phyloP scores from a whole-genome alignment of 306 rosid species.

The Casuarina glauca region DNA sequence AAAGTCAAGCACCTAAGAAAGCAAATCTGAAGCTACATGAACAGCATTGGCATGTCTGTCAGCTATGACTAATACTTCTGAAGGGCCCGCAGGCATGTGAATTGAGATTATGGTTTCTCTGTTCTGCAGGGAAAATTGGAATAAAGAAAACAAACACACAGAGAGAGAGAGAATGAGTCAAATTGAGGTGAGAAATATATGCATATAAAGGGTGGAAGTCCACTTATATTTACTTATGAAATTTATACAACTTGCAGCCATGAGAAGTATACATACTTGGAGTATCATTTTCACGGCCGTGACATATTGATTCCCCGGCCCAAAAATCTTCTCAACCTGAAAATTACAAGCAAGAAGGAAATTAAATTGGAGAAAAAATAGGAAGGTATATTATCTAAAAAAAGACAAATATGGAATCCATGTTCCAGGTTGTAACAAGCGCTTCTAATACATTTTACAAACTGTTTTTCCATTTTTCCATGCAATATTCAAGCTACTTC shows the following conservation, averaged over 20 bases:
- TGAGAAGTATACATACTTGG: slow-evolving; percentile 52
- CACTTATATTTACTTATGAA: background rate
- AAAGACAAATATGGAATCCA: too few species aligned
- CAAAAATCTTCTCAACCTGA: slow-evolving; percentile 89
- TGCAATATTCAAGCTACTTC: too few species aligned
- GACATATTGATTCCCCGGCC: slow-evolving; percentile 98
- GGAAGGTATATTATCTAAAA: background rate
- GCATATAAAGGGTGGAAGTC: background rate
- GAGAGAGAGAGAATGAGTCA: background rate
- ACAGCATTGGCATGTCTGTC: slow-evolving; percentile 81
- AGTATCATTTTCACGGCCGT: slow-evolving; percentile 99
- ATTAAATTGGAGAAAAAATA: background rate
- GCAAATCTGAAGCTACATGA: slow-evolving; percentile 94
- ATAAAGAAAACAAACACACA: too few species aligned
- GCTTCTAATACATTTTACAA: too few species aligned
- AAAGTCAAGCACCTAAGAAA: slow-evolving; percentile 64
- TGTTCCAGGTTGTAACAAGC: too few species aligned
- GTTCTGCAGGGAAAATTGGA: slow-evolving; percentile 50
- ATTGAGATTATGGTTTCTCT: slow-evolving; percentile 98
- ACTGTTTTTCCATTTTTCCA: too few species aligned
- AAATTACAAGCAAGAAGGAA: slow-evolving; percentile 24
- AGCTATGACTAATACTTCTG: slow-evolving; percentile 98
- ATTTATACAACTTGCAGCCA: background rate
- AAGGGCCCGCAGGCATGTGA: slow-evolving; percentile 99
- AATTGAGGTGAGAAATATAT: background rate